Conservation (phyloP, 768 basidiomycete species). For the Termitomyces heimii region DNA sequence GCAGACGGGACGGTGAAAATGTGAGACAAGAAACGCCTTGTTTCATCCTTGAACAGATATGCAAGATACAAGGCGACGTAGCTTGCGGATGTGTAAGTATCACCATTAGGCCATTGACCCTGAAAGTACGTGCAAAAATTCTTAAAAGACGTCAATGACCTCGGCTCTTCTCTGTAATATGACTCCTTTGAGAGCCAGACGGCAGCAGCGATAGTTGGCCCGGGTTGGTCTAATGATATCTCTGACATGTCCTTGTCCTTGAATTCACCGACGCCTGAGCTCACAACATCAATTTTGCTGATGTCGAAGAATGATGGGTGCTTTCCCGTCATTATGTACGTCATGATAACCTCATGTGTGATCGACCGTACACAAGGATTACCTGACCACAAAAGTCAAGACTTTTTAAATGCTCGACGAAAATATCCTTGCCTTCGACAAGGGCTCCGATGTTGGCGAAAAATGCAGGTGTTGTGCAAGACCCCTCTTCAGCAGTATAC, state of each 20-base stretch:
- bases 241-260: neutral
- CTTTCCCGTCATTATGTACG: neutral
- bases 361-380: neutral
- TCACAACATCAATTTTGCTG: neutral
- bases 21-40: neutral
- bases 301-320: neutral
- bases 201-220: neutral
- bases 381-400: neutral
- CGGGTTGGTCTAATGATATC: slow-evolving; percentile 1
- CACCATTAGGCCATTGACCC: neutral
- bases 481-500: neutral
- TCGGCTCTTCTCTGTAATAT: neutral
- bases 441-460: neutral
- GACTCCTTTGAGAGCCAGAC: neutral
- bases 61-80: slow-evolving; percentile 2
- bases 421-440: neutral
- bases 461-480: neutral
- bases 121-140: neutral
- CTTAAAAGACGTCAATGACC: neutral
- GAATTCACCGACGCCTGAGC: neutral
- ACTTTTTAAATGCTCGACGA: too few relatives aligned
- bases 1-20: neutral
- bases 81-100: neutral
- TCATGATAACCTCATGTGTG: slow-evolving; percentile 1
- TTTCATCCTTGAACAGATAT: neutral